Conservation (phyloP, 805 yeast species). For the Wickerhamomyces kurtzmanii region DNA sequence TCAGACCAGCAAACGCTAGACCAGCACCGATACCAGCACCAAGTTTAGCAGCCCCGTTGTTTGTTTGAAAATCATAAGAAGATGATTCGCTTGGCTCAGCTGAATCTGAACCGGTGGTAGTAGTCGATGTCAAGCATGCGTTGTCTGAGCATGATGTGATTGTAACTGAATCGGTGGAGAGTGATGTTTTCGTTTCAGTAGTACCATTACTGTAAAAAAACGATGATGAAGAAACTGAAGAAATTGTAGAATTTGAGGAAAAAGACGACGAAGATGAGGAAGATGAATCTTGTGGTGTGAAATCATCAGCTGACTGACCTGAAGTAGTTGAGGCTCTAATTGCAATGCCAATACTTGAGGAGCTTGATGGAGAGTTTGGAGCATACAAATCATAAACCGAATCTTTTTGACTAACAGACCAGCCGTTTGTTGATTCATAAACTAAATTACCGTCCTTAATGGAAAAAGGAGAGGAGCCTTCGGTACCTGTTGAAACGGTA, state of each 20-base stretch:
- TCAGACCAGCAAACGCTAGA: conserved; percentile 22
- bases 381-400: conserved; percentile 6
- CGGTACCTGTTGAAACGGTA: conserved; percentile 13
- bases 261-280: conserved; percentile 5
- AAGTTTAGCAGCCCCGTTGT: conserved; percentile 17
- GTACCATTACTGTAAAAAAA: no score
- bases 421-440: conserved; percentile 22
- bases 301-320: conserved; percentile 16
- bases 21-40: conserved; percentile 16
- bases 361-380: no score
- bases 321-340: conserved; percentile 9
- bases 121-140: conserved; percentile 1
- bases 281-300: conserved; percentile 14
- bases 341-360: conserved; percentile 6
- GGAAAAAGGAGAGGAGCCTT: conserved; percentile 28
- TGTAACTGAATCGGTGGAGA: conserved; percentile 3
- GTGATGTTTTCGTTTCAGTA: conserved; percentile 1
- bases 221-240: neutral
- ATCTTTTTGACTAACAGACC: conserved; percentile 28
- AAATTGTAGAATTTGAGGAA: conserved; percentile 2
- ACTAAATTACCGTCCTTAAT: conserved; percentile 26
- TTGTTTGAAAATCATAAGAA: conserved; percentile 7
- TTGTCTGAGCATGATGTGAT: neutral
- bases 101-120: neutral
- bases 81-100: neutral